Base-by-base conservation (phyloP, 75 land plant genomes). In the Selaginella moellendorffii region DNA sequence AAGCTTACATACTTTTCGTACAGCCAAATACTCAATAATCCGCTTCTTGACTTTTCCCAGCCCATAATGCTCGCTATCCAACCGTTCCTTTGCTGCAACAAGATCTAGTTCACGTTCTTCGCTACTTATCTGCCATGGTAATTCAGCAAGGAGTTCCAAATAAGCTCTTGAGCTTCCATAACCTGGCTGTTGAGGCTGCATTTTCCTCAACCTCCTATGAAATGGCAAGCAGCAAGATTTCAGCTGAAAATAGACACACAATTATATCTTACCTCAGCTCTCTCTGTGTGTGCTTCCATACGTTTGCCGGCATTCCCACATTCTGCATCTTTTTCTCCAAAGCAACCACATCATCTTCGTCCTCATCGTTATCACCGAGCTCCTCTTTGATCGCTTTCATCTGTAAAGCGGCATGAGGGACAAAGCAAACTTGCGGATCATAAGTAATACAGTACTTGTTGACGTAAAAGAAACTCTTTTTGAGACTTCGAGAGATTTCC, bases 141-240 rank as follows among this genome's bases (percentile, higher is more conserved):
- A 78, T 53, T 93, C 96, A 29, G 99, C 87, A 52, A 93, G 82
- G 59, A 93, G 79, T 68, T 93, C 99, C 61, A 93, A 68, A 53
- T 93, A 89, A 17, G 78, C 77, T 19, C 90, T 80, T 21, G 88
- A 89, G 67, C 90, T 93, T 31, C 84, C 92, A 61, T 93, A 93
- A 19, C 99, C 96, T 61, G 99, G 99, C 64, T 93, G 99, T 63
- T 93, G 99, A 28, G 99, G 99, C 63, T 93, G 96, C 99, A 93
- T 93, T 65, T 93, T 93, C 64, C 81, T 83, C 26, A 93, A 69
- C 25, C 96, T 79, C 82, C 99, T 93, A 65, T 52, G 67, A 27
- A 9, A 29, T n/a, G n/a, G n/a, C n/a, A n/a, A n/a, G n/a, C n/a
- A n/a, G n/a, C n/a, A n/a, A n/a, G n/a, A n/a, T n/a, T n/a, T n/a